Percentiles rank a stretch among this genome's conserved stretches.
Evolutionary conservation across 345 rosid genomes (phyloP).

Genomic region (Sonneratia alba): DNA sequence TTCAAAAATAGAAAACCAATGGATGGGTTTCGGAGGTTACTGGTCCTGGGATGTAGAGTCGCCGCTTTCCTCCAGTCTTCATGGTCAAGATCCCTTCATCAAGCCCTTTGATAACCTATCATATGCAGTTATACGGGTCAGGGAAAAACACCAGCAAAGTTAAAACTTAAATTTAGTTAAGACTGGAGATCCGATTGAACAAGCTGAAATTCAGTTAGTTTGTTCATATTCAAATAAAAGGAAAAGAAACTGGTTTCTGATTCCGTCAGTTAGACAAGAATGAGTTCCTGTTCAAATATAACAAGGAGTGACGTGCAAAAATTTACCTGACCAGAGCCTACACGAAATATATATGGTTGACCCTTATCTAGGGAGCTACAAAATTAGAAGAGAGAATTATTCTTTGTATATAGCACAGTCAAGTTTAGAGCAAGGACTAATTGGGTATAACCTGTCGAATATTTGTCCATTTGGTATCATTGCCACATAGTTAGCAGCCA

Average conservation of each 20-base stretch:
- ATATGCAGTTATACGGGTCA: background rate
- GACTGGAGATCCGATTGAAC: background rate
- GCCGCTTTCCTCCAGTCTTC: slow-evolving; percentile 90
- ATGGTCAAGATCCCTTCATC: slow-evolving; percentile 84
- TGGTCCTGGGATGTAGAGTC: slow-evolving; percentile 78
- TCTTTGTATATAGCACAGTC: background rate
- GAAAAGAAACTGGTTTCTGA: background rate
- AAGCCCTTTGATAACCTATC: slow-evolving; percentile 91
- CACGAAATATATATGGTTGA: slow-evolving; percentile 66
- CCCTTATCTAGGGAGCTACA: slow-evolving; percentile 89
- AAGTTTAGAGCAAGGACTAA: background rate
- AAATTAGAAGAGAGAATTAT: slow-evolving; percentile 9
- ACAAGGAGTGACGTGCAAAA: background rate
- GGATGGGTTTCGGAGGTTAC: slow-evolving; percentile 26
- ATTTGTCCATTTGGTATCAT: slow-evolving; percentile 95
- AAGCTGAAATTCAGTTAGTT: background rate
- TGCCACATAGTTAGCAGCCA: slow-evolving; percentile 91
- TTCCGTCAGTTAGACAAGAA: background rate
- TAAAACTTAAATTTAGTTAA: background rate
- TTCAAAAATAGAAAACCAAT: background rate
- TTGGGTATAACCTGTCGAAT: slow-evolving; percentile 61
- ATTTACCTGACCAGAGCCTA: slow-evolving; percentile 84
- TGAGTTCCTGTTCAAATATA: background rate
- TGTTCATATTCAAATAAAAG: background rate
- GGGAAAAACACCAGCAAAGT: background rate